These are phyloP conservation scores for Elasticomyces elasticus DNA, from an alignment of 495 filamentous ascomycete genomes.

Conservation along the genomic window DNA sequence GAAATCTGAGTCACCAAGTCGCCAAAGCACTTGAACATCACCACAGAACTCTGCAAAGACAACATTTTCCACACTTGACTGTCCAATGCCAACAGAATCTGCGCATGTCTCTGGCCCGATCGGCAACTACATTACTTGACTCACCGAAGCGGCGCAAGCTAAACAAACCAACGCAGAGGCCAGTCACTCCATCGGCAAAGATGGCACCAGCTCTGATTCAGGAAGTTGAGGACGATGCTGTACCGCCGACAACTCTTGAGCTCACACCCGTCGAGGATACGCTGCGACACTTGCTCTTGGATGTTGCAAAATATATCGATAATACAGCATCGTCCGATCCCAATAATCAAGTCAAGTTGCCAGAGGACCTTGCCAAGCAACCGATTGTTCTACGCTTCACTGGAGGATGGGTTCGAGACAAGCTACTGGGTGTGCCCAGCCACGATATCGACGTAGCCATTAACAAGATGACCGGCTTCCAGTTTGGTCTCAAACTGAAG, in stretches of 20 bases:
- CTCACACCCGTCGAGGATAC: constrained; percentile 59
- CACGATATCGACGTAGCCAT: constrained; percentile 94
- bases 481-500: constrained; percentile 61
- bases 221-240: constrained; percentile 15
- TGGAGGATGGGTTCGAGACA: constrained; percentile 98
- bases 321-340: constrained; percentile 11
- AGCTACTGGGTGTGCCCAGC: constrained; percentile 68
- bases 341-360: constrained; percentile 25
- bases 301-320: constrained; percentile 61
- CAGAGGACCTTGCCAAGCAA: constrained; percentile 33
- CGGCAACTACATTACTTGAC: constrained; percentile 12
- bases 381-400: constrained; percentile 66
- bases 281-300: constrained; percentile 60
- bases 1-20: background rate
- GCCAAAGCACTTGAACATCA: background rate
- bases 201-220: constrained; percentile 18
- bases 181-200: background rate
- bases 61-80: background rate
- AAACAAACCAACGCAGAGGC: background rate
- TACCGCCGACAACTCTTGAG: constrained; percentile 30
- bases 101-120: constrained; percentile 15
- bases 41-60: no score
- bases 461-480: constrained; percentile 84
- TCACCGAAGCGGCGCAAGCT: constrained; percentile 13
- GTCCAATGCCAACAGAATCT: background rate